phyloP scores from a whole-genome alignment of 176 grass and related monocot genomes.

The Zizania latifolia region DNA sequence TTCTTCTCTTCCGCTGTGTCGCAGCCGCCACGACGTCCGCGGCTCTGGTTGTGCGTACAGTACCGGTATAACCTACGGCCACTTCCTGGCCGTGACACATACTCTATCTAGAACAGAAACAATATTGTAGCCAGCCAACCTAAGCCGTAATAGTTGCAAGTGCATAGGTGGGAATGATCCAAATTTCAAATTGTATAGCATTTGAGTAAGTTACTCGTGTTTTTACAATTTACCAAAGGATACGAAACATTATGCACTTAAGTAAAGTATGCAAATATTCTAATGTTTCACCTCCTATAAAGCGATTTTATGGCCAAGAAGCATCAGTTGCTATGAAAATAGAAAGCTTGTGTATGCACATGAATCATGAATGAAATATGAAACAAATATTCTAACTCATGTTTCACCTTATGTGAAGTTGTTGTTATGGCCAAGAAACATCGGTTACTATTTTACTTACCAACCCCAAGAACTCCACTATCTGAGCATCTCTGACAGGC shows the following conservation, averaged over 20 bases:
- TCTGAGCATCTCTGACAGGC: slow-evolving; percentile 94
- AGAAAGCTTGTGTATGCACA: slow-evolving; percentile 1
- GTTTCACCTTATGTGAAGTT: neutral
- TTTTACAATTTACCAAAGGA: neutral
- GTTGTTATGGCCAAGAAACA: slow-evolving; percentile 6
- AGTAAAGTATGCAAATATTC: neutral
- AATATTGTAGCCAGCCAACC: neutral
- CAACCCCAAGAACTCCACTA: slow-evolving; percentile 89
- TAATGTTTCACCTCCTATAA: neutral
- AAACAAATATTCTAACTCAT: neutral
- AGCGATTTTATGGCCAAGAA: neutral
- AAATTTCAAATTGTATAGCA: neutral
- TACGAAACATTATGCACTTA: neutral
- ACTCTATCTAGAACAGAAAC: neutral
- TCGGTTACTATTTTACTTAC: slow-evolving; percentile 41
- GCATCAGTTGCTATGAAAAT: neutral
- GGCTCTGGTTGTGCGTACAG: too few relatives aligned
- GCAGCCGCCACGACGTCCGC: too few relatives aligned
- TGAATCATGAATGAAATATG: neutral
- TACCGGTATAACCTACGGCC: too few relatives aligned
- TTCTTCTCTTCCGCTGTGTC: too few relatives aligned
- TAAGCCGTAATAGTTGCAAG: neutral
- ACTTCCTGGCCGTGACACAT: too few relatives aligned
- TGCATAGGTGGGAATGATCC: slow-evolving; percentile 1
- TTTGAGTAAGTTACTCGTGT: neutral